Percentiles rank a stretch among this genome's conserved stretches.
Evolutionary conservation across 2,329 filamentous ascomycete genomes (phyloP).

Genomic region (Fusarium sp.): DNA sequence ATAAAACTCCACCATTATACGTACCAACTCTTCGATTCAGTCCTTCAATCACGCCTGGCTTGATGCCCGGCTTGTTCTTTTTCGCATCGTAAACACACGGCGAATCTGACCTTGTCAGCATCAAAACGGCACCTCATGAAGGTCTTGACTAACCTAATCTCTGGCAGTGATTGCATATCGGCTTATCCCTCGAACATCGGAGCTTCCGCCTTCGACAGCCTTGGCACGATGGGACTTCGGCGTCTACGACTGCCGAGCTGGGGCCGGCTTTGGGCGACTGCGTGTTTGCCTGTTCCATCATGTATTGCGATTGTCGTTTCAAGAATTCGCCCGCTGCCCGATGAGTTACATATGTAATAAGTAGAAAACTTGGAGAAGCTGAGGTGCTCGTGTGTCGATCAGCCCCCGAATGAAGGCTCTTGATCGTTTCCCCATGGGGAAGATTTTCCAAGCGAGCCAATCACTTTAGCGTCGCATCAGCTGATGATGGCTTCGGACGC

Average conservation of each 20-base stretch:
- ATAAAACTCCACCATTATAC: neutral
- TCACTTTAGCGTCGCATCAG: neutral
- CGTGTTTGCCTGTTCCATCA: constrained; percentile 7
- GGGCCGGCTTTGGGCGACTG: constrained; percentile 9
- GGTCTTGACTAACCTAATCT: constrained; percentile 20
- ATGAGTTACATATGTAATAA: constrained; percentile 13
- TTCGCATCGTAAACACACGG: constrained; percentile 36
- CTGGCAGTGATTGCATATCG: constrained; percentile 41
- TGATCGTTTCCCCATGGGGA: constrained; percentile 22
- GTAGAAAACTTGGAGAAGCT: constrained; percentile 1
- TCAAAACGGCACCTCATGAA: accelerated
- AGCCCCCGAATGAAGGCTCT: neutral
- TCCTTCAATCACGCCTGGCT: constrained; percentile 35
- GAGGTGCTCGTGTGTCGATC: constrained; percentile 20
- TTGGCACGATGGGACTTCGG: constrained; percentile 41
- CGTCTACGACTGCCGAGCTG: constrained; percentile 5
- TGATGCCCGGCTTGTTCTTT: constrained; percentile 39
- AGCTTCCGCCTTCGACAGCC: constrained; percentile 44
- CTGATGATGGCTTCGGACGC: constrained; percentile 21
- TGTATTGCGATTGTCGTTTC: neutral
- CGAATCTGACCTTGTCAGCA: constrained; percentile 18
- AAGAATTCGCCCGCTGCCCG: constrained; percentile 39
- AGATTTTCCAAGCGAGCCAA: constrained; percentile 31
- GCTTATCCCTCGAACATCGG: constrained; percentile 42
- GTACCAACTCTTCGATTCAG: constrained; percentile 37